Conservation (phyloP, 306 rosid genomes). For the Benincasa hispida region DNA sequence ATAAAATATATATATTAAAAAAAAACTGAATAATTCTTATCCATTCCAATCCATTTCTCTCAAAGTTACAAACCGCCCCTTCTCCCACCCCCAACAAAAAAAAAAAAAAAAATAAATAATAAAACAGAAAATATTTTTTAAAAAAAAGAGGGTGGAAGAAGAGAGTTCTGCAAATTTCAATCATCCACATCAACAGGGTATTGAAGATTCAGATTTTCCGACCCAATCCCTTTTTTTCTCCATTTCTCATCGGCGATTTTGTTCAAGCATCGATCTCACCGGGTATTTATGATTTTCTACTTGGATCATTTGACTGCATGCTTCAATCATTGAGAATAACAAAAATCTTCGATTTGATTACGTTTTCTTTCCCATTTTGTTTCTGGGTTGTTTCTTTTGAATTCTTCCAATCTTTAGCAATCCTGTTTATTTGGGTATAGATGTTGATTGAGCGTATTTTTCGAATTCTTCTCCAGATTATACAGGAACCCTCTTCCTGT, state of each 20-base stretch:
- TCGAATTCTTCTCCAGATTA: too few relatives aligned
- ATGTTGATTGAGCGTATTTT: not conserved
- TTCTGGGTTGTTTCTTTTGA: not conserved
- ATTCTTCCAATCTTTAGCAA: not conserved
- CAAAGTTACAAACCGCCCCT: not conserved
- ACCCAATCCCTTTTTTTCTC: not conserved
- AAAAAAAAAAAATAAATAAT: not conserved
- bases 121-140: too few relatives aligned
- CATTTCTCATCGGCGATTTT: not conserved
- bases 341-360: not conserved
- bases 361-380: not conserved
- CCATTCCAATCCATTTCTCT: not conserved
- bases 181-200: not conserved
- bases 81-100: not conserved
- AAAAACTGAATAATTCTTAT: not conserved
- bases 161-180: conserved; percentile 1
- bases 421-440: not conserved
- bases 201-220: not conserved
- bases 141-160: not conserved
- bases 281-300: not conserved
- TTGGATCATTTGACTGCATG: not conserved
- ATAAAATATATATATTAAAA: too few relatives aligned
- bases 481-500: not conserved
- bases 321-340: not conserved
- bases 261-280: not conserved